These are phyloP conservation scores for Berkeleyomyces rouxiae DNA, from an alignment of 2,329 filamentous ascomycete genomes.

Conservation along the genomic window DNA sequence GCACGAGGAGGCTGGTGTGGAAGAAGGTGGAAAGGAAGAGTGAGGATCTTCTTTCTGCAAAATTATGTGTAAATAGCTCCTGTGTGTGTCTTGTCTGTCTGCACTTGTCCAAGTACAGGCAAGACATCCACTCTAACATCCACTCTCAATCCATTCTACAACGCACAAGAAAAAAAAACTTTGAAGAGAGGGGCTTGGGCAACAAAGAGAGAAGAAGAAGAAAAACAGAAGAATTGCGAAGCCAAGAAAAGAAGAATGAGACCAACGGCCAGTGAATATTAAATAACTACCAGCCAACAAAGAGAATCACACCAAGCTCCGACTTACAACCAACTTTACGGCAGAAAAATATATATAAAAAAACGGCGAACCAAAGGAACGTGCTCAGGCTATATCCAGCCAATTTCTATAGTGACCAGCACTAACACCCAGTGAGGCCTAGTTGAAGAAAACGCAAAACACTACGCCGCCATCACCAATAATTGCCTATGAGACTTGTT, in stretches of 20 bases:
- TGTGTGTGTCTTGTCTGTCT: not conserved
- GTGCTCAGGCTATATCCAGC: not conserved
- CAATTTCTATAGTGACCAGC: conserved; percentile 1
- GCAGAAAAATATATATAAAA: not conserved
- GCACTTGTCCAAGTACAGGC: not conserved
- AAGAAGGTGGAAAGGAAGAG: not conserved
- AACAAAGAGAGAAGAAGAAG: not conserved
- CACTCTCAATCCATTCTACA: not conserved
- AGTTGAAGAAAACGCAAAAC: not conserved
- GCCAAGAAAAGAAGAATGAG: not conserved
- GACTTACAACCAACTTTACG: not conserved
- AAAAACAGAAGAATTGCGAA: not conserved
- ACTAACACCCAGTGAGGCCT: not conserved
- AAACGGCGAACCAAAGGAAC: not conserved
- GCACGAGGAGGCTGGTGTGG: not conserved
- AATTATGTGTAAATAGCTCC: not conserved
- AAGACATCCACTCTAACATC: not conserved
- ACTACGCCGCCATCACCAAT: not conserved
- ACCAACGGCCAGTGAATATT: not conserved
- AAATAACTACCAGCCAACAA: no score
- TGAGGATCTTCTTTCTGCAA: not conserved
- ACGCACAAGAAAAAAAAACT: not conserved
- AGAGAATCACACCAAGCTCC: not conserved
- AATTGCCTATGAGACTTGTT: not conserved
- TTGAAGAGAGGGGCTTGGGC: not conserved